Base-by-base conservation (phyloP, 1,284 basidiomycete genomes). In the Ustilago crameri region DNA sequence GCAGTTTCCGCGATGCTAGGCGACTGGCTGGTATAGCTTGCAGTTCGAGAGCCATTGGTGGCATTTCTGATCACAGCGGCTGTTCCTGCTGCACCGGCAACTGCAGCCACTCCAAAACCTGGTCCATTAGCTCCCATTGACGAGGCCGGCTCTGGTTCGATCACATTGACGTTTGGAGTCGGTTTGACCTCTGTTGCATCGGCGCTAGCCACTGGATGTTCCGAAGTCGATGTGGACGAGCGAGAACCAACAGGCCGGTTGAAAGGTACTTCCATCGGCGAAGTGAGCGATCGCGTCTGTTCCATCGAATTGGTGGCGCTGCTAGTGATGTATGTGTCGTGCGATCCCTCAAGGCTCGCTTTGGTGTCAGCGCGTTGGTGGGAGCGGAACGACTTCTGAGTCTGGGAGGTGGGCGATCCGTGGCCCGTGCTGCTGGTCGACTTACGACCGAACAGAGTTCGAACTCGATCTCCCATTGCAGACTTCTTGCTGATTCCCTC, bases 381-480 rank as follows among this genome's bases (percentile, higher is more conserved):
- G 34, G 24, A n/a, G 18, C 51, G 54, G 26, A 53, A 46, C 9
- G 42, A n/a, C 37, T 44, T 52, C 20, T 47, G 51, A 18, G 17
- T 42, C 12, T 63, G 63, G 43, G 69, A 72, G 10, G 51, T 40
- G 14, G 59, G 59, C 34, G 54, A 38, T 22, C 41, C 49, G 15
- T 63, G 58, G 9, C 69, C 69, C 2, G 53, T 53, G 55, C 55
- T 66, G 59, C 63, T 60, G 51, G 40, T 67, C 37, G 60, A 66
- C 44, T 66, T 75, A 9, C 72, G 59, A 15, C 72, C 68, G 22
- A 75, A 75, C 18, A 75, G 41, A n/a, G 53, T 67, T 14, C 72
- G 62, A 1, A 75, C 69, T 2, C 72, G 60, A 27, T 62, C 63
- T 51, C 72, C 47, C 47, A 75, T 58, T 3, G 59, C 72, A 23